Conservation (phyloP, 768 basidiomycete species). For the Mycena maculata region DNA sequence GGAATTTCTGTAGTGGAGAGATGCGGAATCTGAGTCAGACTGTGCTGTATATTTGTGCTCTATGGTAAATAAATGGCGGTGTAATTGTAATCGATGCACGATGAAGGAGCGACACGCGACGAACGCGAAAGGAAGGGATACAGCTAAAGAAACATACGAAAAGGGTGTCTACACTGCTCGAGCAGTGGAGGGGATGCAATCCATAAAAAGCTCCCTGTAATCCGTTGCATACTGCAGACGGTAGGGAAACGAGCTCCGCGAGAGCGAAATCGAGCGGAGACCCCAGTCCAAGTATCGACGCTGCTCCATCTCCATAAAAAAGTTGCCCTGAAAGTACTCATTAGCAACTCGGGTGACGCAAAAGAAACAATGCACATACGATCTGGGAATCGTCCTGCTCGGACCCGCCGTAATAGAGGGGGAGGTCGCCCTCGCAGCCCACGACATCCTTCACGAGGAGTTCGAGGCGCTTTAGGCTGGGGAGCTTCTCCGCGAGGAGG, state of each 20-base stretch:
- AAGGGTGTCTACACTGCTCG: too few relatives aligned
- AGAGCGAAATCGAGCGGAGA: slow-evolving; percentile 46
- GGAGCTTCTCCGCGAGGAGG: slow-evolving; percentile 51
- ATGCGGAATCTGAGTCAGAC: too few relatives aligned
- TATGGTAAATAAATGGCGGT: neutral
- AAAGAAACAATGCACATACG: neutral
- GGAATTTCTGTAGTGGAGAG: too few relatives aligned
- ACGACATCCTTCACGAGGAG: slow-evolving; percentile 54
- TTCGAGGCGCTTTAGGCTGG: slow-evolving; percentile 49
- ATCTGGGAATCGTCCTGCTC: slow-evolving; percentile 44
- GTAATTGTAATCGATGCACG: neutral
- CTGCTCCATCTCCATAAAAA: slow-evolving; percentile 49
- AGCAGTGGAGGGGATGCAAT: slow-evolving; percentile 45
- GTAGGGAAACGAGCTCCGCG: slow-evolving; percentile 47
- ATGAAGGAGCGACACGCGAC: neutral
- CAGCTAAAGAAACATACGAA: neutral
- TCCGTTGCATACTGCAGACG: slow-evolving; percentile 44
- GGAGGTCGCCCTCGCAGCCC: slow-evolving; percentile 39
- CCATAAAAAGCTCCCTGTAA: slow-evolving; percentile 47
- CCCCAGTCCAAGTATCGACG: slow-evolving; percentile 47
- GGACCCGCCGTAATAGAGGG: slow-evolving; percentile 21
- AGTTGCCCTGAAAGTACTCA: slow-evolving; percentile 39
- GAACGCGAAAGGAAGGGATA: neutral
- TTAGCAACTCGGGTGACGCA: neutral
- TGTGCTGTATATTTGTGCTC: too few relatives aligned